Evolutionary conservation across 176 grass and related monocot species (phyloP).

Genomic region (Carex kokanica): DNA sequence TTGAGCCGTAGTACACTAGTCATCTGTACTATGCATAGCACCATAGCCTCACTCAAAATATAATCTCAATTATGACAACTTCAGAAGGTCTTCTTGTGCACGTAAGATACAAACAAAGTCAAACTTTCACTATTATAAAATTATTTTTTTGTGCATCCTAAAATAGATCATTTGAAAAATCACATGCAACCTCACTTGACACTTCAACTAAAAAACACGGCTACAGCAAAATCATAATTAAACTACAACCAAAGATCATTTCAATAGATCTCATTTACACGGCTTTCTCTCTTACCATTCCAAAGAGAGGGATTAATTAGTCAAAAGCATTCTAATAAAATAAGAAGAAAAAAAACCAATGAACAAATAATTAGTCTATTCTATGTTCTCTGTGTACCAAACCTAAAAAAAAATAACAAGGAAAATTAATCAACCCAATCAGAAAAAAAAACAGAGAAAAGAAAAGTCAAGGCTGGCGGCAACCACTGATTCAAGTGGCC

Average conservation of each 20-base stretch:
- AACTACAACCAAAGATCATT: conserved; percentile 8
- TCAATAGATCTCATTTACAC: conserved; percentile 29
- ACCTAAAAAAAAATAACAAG: not conserved
- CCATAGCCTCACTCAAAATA: too few relatives aligned
- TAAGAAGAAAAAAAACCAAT: conserved; percentile 39
- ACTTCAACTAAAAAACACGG: conserved; percentile 9
- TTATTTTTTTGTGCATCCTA: not conserved
- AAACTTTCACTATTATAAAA: not conserved
- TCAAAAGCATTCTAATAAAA: conserved; percentile 2
- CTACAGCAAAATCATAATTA: not conserved
- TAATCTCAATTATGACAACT: not conserved
- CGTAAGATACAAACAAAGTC: not conserved
- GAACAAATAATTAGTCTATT: conserved; percentile 38
- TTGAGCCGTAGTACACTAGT: too few relatives aligned
- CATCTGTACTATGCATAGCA: too few relatives aligned
- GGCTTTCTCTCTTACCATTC: conserved; percentile 17
- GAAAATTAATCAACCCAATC: conserved; percentile 15
- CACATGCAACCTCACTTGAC: not conserved
- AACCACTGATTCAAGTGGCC: conserved; percentile 10
- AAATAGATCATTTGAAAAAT: not conserved
- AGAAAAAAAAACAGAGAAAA: not conserved
- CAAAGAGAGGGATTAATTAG: conserved; percentile 27
- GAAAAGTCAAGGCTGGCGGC: conserved; percentile 24
- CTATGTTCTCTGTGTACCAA: conserved; percentile 21
- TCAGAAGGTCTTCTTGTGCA: not conserved